Evolutionary conservation across 441 rosid genomes (phyloP), one percentile per base, ranked within the genome.

Genomic region (Euphorbia corollata): DNA sequence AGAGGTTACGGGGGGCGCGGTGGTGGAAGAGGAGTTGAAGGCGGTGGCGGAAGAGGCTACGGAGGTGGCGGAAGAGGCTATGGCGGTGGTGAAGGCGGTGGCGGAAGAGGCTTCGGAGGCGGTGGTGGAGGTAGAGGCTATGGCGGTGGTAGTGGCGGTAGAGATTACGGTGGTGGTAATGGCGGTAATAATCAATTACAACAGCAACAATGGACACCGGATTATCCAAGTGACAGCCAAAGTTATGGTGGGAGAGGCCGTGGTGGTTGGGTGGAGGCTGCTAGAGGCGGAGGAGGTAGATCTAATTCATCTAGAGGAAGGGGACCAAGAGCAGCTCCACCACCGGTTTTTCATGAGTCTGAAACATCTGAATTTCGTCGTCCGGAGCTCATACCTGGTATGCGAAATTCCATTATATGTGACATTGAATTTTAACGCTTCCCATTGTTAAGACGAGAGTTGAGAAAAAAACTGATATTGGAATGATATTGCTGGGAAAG

Each of bases 51-150:
- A 36, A 36, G 41, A 36, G 41, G 41, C 41, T 36, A 36, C 41
- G 41, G 41, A 5, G 41, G 9, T 36, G 41, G 41, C 5, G 41
- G 41, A 36, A 36, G 41, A 8, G 41, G 9, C 41, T 36, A 36
- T 48, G 77, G 9, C 9, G 74, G 78, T 30, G 72, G 79, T 8
- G 77, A 36, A 5, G 74, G 78, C 30, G 72, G 79, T 6, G 65
- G 66, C n/a, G 61, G 69, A 23, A 60, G 68, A 13, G 57, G 76
- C 16, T 58, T 2, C 41, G 41, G 73, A 22, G 61, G 66, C 12
- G 6, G 36, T 32, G 36, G 36, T 2, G 36, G 36, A 2, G 36
- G 36, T 2, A 32, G 36, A 32, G 36, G 6, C 36, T 32, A 32
- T 8, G 41, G 9, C 5, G 41, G 41, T 8, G 8, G 32, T 27